Conservation (phyloP, 2,329 filamentous ascomycete species). For the Pseudonectria foliicola region DNA sequence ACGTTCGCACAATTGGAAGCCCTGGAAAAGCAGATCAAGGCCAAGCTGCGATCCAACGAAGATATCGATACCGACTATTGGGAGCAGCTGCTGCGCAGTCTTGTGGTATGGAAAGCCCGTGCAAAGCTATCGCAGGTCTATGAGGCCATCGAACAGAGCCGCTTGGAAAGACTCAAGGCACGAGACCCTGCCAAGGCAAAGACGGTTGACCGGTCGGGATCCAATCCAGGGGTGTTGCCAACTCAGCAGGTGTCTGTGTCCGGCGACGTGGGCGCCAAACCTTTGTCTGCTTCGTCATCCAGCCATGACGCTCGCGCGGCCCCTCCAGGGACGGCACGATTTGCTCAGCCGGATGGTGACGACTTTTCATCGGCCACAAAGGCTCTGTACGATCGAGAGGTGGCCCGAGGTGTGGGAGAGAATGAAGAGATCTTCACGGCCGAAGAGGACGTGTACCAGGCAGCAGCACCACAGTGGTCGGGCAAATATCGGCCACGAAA, state of each 20-base stretch:
- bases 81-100: slow-evolving; percentile 80
- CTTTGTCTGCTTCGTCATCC: slow-evolving; percentile 11
- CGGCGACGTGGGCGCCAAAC: slow-evolving; percentile 6
- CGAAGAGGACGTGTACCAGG: slow-evolving; percentile 65
- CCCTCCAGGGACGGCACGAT: slow-evolving; percentile 57
- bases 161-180: slow-evolving; percentile 58
- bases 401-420: slow-evolving; percentile 82
- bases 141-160: slow-evolving; percentile 64
- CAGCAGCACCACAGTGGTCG: slow-evolving; percentile 68
- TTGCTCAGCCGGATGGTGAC: slow-evolving; percentile 61
- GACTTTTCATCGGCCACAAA: slow-evolving; percentile 84
- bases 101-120: slow-evolving; percentile 87
- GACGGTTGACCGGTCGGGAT: slow-evolving; percentile 9
- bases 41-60: slow-evolving; percentile 81
- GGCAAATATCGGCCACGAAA: slow-evolving; percentile 84
- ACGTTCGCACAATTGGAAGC: slow-evolving; percentile 77
- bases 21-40: slow-evolving; percentile 78
- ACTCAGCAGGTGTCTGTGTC: slow-evolving; percentile 2
- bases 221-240: slow-evolving; percentile 3
- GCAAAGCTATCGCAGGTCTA: slow-evolving; percentile 75
- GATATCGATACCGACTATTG: slow-evolving; percentile 96
- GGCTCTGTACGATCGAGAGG: slow-evolving; percentile 85
- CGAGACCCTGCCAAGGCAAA: slow-evolving; percentile 61
- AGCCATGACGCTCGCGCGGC: slow-evolving; percentile 26
- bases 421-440: slow-evolving; percentile 93